These are phyloP conservation scores for Aspergillus hancockii DNA, from an alignment of 495 filamentous ascomycete species.

Conservation along the genomic window DNA sequence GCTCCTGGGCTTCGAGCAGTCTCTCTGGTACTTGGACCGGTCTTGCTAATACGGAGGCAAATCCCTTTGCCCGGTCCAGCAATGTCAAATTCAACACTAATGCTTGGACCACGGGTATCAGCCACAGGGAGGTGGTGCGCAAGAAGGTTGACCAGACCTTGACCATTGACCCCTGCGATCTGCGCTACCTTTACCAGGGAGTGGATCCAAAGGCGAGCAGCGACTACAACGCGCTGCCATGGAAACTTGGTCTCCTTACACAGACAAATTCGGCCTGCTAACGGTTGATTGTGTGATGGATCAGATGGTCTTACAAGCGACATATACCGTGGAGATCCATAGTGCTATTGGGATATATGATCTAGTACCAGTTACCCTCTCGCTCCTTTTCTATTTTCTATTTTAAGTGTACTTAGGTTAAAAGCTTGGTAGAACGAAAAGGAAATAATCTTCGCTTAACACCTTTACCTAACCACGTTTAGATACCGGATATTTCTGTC, in stretches of 20 bases:
- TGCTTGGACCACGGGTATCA: not conserved
- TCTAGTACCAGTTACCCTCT: too few species aligned
- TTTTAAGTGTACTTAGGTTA: too few species aligned
- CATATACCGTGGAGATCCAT: too few species aligned
- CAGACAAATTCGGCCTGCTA: not conserved
- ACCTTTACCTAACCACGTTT: too few species aligned
- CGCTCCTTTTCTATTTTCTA: too few species aligned
- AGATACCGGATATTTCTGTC: too few species aligned
- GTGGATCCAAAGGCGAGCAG: not conserved
- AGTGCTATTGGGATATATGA: too few species aligned
- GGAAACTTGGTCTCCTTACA: not conserved
- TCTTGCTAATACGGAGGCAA: not conserved
- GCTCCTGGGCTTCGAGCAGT: not conserved
- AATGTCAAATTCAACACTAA: not conserved
- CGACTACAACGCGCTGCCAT: not conserved
- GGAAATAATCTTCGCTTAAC: too few species aligned
- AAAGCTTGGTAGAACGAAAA: too few species aligned
- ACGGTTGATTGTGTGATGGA: not conserved
- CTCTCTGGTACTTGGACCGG: not conserved
- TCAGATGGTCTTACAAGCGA: too few species aligned
- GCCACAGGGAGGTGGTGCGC: not conserved
- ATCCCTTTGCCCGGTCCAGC: not conserved
- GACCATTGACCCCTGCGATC: not conserved
- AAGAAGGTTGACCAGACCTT: not conserved
- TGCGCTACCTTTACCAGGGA: conserved; percentile 1